Evolutionary conservation across 2,329 filamentous ascomycete species (phyloP).

Genomic region (Paracorniculantispora psalliotae): DNA sequence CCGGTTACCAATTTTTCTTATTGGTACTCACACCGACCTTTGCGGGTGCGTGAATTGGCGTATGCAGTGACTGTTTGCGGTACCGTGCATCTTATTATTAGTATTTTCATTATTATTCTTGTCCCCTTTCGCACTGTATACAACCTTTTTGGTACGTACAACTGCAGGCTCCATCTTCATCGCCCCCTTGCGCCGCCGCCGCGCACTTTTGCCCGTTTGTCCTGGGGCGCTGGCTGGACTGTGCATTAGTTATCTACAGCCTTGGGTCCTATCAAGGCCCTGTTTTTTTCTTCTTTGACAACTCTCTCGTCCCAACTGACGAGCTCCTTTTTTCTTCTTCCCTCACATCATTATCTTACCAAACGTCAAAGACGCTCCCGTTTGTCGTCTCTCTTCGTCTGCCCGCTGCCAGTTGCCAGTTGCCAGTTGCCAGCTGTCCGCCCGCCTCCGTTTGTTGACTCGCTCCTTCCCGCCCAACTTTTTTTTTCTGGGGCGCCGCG

Average conservation of each 20-base stretch:
- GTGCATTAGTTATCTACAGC: conserved; percentile 9
- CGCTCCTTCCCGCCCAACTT: not conserved
- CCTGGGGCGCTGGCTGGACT: not conserved
- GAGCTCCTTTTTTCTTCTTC: not conserved
- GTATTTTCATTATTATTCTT: too few relatives aligned
- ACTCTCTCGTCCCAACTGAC: not conserved
- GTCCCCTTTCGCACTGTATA: too few relatives aligned
- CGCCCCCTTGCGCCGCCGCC: not conserved
- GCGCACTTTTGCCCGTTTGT: not conserved
- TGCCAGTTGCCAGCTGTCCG: not conserved
- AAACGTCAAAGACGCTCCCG: not conserved
- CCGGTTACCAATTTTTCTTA: not conserved
- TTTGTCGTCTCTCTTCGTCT: not conserved
- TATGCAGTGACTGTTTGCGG: too few relatives aligned
- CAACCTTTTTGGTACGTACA: too few relatives aligned
- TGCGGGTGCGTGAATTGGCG: too few relatives aligned
- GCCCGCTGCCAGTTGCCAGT: not conserved
- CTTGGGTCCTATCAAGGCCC: not conserved
- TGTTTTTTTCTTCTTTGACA: conserved; percentile 1
- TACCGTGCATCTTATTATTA: too few relatives aligned
- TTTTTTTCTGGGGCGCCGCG: not conserved
- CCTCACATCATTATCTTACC: not conserved
- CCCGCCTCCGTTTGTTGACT: conserved; percentile 1
- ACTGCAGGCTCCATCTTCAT: not conserved
- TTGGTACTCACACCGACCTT: too few relatives aligned